A percentile compares a stretch with the other conserved stretches of the same genome.
phyloP scores from a whole-genome alignment of 148 eudicot species.

The Chenopodium album region DNA sequence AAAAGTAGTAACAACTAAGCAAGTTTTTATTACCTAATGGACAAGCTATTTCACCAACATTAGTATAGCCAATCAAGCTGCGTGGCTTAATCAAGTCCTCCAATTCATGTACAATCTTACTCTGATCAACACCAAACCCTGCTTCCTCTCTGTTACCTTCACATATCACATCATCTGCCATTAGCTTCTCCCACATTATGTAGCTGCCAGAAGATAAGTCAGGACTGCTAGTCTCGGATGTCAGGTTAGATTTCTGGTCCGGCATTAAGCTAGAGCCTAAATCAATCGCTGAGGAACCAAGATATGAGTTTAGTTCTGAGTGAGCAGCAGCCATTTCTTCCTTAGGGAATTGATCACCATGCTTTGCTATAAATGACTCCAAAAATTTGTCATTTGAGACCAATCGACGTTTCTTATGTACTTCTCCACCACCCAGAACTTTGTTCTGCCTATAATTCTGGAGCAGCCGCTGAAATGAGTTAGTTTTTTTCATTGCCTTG shows the following conservation, averaged over 20 bases:
- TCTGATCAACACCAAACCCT: conserved; percentile 20
- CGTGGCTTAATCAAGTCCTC: conserved; percentile 51
- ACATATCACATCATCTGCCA: conserved; percentile 61
- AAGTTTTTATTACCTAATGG: conserved; percentile 15
- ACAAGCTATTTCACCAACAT: conserved; percentile 34
- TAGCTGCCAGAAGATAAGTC: conserved; percentile 42
- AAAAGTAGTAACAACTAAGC: neutral
- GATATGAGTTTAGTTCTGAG: conserved; percentile 34
- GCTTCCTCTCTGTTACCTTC: conserved; percentile 31
- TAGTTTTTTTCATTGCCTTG: conserved; percentile 45
- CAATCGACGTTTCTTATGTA: conserved; percentile 47
- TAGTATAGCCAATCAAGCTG: conserved; percentile 15
- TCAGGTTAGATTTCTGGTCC: conserved; percentile 30
- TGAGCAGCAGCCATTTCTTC: conserved; percentile 34
- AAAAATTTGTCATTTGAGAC: conserved; percentile 17
- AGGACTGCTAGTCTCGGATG: conserved; percentile 26
- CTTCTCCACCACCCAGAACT: conserved; percentile 28
- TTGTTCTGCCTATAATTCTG: conserved; percentile 41
- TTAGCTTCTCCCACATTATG: conserved; percentile 64
- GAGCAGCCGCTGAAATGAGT: conserved; percentile 35
- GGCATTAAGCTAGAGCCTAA: conserved; percentile 19
- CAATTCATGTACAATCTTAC: conserved; percentile 41
- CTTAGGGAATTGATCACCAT: neutral
- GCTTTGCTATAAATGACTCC: neutral
- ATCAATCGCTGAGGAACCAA: conserved; percentile 20